Base-by-base conservation (phyloP, 2,329 filamentous ascomycete species). In the Phoma herbarum region DNA sequence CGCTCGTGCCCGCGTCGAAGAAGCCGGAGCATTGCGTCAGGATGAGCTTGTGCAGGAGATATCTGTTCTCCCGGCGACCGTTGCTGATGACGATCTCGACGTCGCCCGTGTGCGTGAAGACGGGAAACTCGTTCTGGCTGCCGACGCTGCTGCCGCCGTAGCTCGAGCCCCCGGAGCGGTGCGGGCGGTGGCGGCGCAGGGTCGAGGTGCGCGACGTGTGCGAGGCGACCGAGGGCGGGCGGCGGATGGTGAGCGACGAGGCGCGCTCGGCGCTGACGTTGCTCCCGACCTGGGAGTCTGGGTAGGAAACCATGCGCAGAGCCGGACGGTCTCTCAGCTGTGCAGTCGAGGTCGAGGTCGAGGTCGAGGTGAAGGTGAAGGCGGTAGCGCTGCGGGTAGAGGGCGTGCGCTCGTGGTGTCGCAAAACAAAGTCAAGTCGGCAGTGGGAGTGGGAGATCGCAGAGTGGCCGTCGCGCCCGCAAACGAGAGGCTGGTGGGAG, bases 1-100 rank as follows among this genome's bases (percentile, higher is more conserved):
- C 88, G 69, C 88, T 92, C 43, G 89, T 93, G 73, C 88, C 91
- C 23, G 91, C 90, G 77, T 96, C 92, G 75, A 98, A 98, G 81
- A 97, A 97, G 16, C 92, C 93, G 6, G 93, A 97, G 72, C 91
- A 96, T 77, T 96, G 91, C 29, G 91, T 89, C 66, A 98, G 81
- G 39, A 94, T 97, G 71, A 97, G 85, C 59, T 89, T 85, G 79
- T 98, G 94, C 56, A 98, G 84, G 45, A 97, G 83, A 75, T 97
- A 98, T 61, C 90, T 85, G 74, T 92, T 91, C 78, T 95, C 90
- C 72, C 88, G 87, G 61, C 86, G 84, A 52, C 90, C 85, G 14
- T 86, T 78, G 84, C 72, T 84, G 70, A 97, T 86, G 54, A 94
- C 74, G 62, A 98, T 93, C 79, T 98, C 94, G 71, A 97, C 92